Evolutionary conservation across 2,329 filamentous ascomycete genomes (phyloP).

Genomic region (Colletotrichum graminicola): DNA sequence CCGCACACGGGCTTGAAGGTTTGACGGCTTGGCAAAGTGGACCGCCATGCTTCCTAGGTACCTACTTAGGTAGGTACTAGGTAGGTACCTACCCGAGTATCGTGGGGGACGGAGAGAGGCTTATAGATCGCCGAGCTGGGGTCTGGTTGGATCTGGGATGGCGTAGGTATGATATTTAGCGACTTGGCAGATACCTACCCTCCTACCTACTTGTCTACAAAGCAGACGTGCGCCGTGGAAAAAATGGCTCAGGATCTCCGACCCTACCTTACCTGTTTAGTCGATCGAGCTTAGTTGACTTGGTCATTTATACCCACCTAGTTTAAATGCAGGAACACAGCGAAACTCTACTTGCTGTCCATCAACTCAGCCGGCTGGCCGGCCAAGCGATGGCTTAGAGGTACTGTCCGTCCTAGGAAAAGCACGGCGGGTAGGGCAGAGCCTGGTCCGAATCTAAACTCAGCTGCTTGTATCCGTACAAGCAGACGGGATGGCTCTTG

Average conservation of each 20-base stretch:
- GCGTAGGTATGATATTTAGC: conserved; percentile 22
- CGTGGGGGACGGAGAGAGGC: background rate
- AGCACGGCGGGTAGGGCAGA: background rate
- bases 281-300: background rate
- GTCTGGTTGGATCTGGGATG: conserved; percentile 24
- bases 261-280: background rate
- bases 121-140: conserved; percentile 20
- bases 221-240: conserved; percentile 1
- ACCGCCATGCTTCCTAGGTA: conserved; percentile 15
- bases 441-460: background rate
- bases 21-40: conserved; percentile 1
- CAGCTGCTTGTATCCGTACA: background rate
- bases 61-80: background rate
- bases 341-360: too few relatives aligned
- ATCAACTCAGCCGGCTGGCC: background rate
- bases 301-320: background rate
- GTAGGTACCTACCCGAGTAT: background rate
- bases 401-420: conserved; percentile 1
- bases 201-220: background rate
- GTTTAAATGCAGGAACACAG: background rate
- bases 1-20: background rate
- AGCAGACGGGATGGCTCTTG: conserved; percentile 6
- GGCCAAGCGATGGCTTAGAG: background rate
- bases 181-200: conserved; percentile 33
- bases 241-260: conserved; percentile 3